A percentile compares a stretch with the other conserved stretches of the same genome.
These are phyloP conservation scores for Leishmania major DNA, from an alignment of 208 protist genomes.

Conservation along the genomic window DNA sequence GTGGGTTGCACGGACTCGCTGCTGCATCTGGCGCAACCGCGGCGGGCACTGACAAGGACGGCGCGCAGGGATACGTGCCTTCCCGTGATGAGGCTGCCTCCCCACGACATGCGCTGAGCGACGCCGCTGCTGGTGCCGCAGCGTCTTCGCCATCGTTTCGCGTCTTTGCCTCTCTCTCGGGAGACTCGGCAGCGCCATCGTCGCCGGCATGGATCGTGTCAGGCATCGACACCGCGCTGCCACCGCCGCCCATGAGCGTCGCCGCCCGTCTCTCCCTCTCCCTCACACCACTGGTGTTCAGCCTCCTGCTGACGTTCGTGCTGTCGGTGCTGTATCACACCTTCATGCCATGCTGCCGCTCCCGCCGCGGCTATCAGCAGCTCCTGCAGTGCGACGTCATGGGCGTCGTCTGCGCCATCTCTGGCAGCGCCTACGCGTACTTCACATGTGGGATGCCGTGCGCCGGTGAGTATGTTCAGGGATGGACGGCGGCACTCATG, in stretches of 20 bases:
- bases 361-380: constrained; percentile 43
- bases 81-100: neutral
- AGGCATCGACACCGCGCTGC: neutral
- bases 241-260: constrained; percentile 4
- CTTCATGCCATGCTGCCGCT: constrained; percentile 62
- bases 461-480: neutral
- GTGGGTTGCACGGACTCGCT: constrained; percentile 9
- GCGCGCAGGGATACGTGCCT: neutral
- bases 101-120: constrained; percentile 3
- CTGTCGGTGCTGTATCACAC: constrained; percentile 59
- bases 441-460: constrained; percentile 45
- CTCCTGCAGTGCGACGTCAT: constrained; percentile 64
- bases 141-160: neutral
- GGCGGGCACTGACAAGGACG: neutral
- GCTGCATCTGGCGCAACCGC: neutral
- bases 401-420: constrained; percentile 48
- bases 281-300: constrained; percentile 15
- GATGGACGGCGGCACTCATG: constrained; percentile 13
- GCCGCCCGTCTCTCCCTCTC: constrained; percentile 18
- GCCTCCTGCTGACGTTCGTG: constrained; percentile 54
- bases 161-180: neutral
- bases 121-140: neutral
- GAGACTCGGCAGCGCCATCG: neutral
- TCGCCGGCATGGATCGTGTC: neutral
- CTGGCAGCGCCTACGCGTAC: constrained; percentile 53